Conservation (phyloP, 2,329 filamentous ascomycete genomes). For the Beauveria varroae region DNA sequence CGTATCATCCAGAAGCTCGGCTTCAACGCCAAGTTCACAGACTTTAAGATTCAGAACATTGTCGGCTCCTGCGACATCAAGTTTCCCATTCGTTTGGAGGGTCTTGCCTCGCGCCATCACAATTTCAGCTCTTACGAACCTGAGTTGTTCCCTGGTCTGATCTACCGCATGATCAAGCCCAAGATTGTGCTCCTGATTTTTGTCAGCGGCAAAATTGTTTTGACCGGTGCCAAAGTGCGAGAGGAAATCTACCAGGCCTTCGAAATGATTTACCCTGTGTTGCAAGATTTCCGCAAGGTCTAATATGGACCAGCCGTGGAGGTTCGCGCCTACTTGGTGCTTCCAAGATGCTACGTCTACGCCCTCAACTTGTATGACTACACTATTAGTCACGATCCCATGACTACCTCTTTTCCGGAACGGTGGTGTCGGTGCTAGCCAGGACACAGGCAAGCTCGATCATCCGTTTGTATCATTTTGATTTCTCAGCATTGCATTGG, state of each 20-base stretch:
- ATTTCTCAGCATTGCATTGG: conserved; percentile 49
- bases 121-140: conserved; percentile 99
- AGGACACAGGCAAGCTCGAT: conserved; percentile 18
- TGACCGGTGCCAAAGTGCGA: conserved; percentile 94
- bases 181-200: conserved; percentile 98
- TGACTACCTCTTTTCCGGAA: conserved; percentile 26
- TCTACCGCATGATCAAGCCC: conserved; percentile 99
- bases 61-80: conserved; percentile 99
- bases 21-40: conserved; percentile 98
- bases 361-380: conserved; percentile 33
- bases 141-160: conserved; percentile 96
- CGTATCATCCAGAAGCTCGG: conserved; percentile 99
- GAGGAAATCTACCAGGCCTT: conserved; percentile 98
- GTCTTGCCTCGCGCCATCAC: conserved; percentile 92
- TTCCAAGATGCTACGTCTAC: background rate
- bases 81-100: conserved; percentile 95
- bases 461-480: conserved; percentile 31
- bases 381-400: conserved; percentile 40
- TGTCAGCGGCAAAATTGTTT: conserved; percentile 95
- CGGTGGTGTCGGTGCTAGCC: conserved; percentile 14
- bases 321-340: background rate
- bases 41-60: conserved; percentile 99
- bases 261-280: conserved; percentile 93
- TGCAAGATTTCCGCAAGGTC: conserved; percentile 63
- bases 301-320: conserved; percentile 31